Conservation (phyloP, 176 grass and related monocot species). For the Carex pumila region DNA sequence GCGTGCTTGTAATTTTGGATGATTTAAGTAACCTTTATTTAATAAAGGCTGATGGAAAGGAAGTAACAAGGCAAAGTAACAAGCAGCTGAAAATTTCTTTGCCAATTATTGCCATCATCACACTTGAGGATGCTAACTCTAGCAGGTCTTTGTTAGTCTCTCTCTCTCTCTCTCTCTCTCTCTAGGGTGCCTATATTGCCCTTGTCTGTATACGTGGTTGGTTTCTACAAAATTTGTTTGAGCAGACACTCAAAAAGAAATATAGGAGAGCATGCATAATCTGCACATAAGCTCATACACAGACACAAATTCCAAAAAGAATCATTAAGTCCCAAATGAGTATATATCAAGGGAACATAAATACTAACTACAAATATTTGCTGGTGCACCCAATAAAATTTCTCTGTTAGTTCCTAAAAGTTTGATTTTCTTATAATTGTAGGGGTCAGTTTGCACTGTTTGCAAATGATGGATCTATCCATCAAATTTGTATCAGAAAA, state of each 20-base stretch:
- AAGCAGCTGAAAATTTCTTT: constrained; percentile 62
- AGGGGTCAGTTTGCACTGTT: constrained; percentile 59
- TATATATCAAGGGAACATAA: background rate
- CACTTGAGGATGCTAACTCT: constrained; percentile 42
- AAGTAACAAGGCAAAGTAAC: constrained; percentile 58
- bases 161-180: constrained; percentile 11
- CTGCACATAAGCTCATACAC: background rate
- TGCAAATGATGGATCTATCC: constrained; percentile 52
- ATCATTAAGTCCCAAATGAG: background rate
- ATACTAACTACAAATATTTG: background rate
- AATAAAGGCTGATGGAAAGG: constrained; percentile 69
- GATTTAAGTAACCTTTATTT: constrained; percentile 59
- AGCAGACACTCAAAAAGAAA: background rate
- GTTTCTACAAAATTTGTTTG: background rate
- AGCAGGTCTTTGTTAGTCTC: constrained; percentile 42
- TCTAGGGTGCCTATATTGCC: background rate
- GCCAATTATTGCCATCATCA: constrained; percentile 44
- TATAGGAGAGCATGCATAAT: background rate
- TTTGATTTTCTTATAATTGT: constrained; percentile 17
- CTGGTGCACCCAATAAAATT: background rate
- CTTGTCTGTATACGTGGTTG: constrained; percentile 20
- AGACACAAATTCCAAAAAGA: background rate
- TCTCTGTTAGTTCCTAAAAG: background rate
- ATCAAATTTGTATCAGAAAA: constrained; percentile 56
- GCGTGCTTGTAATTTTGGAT: constrained; percentile 63